Evolutionary conservation across 805 yeast genomes (phyloP).

Genomic region (Vanderwaltozyma tropicalis): DNA sequence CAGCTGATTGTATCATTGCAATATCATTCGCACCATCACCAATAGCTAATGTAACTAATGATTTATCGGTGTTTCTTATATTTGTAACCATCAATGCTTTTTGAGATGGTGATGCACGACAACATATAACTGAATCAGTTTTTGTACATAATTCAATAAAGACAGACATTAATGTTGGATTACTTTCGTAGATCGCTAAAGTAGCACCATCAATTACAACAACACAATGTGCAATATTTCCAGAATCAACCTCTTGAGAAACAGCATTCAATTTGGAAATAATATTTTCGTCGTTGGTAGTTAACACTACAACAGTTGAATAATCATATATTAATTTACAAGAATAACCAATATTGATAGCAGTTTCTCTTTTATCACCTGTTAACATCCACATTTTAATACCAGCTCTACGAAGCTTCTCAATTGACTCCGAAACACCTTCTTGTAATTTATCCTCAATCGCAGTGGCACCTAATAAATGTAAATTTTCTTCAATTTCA

Average conservation of each 20-base stretch:
- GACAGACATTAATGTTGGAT: conserved; percentile 57
- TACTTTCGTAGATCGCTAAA: conserved; percentile 58
- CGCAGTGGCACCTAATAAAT: conserved; percentile 84
- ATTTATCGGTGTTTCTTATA: conserved; percentile 59
- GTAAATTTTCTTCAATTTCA: conserved; percentile 55
- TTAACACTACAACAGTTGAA: conserved; percentile 72
- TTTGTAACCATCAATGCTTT: conserved; percentile 80
- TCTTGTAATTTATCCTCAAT: conserved; percentile 93
- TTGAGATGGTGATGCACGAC: conserved; percentile 95
- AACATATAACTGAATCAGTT: conserved; percentile 85
- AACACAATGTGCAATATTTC: conserved; percentile 85
- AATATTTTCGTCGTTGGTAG: conserved; percentile 46
- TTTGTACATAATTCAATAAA: conserved; percentile 79
- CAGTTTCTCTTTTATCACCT: conserved; percentile 97
- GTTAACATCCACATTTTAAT: conserved; percentile 97
- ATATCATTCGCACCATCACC: conserved; percentile 99
- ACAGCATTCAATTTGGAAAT: conserved; percentile 65
- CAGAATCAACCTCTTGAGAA: conserved; percentile 58
- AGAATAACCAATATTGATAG: conserved; percentile 92
- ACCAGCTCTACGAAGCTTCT: conserved; percentile 83
- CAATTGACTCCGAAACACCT: conserved; percentile 95
- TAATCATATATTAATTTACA: conserved; percentile 89
- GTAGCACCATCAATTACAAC: conserved; percentile 94
- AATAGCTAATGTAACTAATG: conserved; percentile 80
- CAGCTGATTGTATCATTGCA: conserved; percentile 98